Conservation (phyloP, 805 yeast genomes). For the Jamesozyma gamospora region DNA sequence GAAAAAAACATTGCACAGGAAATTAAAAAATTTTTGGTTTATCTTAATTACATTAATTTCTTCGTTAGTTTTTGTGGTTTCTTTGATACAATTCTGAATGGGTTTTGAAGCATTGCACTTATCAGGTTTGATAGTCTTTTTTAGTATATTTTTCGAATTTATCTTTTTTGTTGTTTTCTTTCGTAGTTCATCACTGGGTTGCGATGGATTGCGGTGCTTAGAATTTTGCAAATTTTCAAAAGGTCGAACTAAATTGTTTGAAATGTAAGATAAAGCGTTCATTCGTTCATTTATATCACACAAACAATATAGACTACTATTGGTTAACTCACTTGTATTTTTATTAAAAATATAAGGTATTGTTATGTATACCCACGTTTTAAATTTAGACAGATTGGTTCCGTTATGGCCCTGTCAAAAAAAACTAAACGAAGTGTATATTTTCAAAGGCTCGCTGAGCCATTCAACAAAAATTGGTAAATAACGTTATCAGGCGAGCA, state of each 20-base stretch:
- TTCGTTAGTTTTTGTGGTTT: no score
- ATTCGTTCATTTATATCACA: slow-evolving; percentile 4
- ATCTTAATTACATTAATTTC: not conserved
- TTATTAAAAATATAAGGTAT: no score
- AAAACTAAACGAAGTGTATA: no score
- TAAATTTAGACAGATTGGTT: no score
- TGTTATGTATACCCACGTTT: no score
- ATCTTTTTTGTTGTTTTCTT: not conserved
- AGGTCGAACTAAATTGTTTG: slow-evolving; percentile 13
- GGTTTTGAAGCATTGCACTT: not conserved
- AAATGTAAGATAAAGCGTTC: slow-evolving; percentile 23
- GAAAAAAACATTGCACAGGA: slow-evolving; percentile 26
- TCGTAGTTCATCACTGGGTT: not conserved
- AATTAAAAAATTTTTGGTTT: not conserved
- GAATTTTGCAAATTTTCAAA: not conserved
- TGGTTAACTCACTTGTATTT: no score
- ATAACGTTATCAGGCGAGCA: no score
- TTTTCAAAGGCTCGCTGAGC: no score
- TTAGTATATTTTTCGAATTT: not conserved
- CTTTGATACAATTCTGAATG: not conserved
- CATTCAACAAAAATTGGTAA: no score
- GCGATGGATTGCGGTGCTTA: no score
- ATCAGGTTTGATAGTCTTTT: not conserved
- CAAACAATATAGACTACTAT: no score
- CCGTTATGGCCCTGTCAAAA: no score